Evolutionary conservation across 2,329 filamentous ascomycete genomes (phyloP), one percentile per base, ranked within the genome.

Genomic region (Pestalotiopsis sp.): DNA sequence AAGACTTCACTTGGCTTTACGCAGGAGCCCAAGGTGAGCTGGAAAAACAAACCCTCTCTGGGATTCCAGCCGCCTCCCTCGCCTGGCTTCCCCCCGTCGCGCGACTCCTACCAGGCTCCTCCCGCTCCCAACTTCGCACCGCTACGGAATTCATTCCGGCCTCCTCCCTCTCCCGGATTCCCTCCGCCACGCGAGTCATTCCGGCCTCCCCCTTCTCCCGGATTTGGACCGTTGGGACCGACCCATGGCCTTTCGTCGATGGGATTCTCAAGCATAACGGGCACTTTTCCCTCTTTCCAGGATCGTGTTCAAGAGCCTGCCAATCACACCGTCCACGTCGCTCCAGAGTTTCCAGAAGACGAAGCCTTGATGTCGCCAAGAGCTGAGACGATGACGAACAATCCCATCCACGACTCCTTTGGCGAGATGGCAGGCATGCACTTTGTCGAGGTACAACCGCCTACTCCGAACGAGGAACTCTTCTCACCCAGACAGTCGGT

Each of bases 351-450:
- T 44, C 78, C 81, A 1, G 81, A 82, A 14, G 83, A 86, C 11
- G 85, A 89, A 60, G 82, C 88, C 13, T 79, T 92, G 10, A 85
- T 93, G 83, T 94, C 91, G 2, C 92, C 92, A 0, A 86, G 92
- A 57, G 89, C 84, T 1, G 90, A 92, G 73, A 88, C 90, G 17
- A 94, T 94, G 83, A 93, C 90, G 2, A 88, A 85, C 69, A 91
- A 92, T 69, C 88, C 89, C 1, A 83, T 92, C 63, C 87, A 88
- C 66, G 81, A 84, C 40, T 75, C 83, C 6, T 77, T 81, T 60
- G 74, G 78, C 3, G 81, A 80, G 35, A 72, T 84, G 38, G 73
- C 81, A 1, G 85, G 84, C 11, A 81, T 88, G 81, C 82, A 81
- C 48, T 86, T 88, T 69, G 79, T 84, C 11, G 84, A 88, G 70